Conservation (phyloP, 768 basidiomycete genomes). For the Pholiota conissans region DNA sequence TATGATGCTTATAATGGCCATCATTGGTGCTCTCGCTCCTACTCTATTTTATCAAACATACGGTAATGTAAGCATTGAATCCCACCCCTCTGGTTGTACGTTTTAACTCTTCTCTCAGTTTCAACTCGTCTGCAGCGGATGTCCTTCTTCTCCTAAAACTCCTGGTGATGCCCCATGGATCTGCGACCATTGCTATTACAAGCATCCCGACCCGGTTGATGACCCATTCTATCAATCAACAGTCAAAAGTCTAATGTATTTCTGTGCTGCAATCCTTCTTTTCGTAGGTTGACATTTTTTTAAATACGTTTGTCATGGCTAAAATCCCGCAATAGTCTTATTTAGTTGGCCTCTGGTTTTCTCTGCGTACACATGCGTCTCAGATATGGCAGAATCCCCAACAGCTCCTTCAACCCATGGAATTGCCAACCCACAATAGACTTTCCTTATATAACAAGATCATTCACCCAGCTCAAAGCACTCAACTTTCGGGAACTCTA, state of each 20-base stretch:
- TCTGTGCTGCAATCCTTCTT: constrained; percentile 87
- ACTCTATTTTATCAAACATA: constrained; percentile 98
- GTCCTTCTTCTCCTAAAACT: constrained; percentile 49
- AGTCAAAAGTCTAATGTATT: constrained; percentile 94
- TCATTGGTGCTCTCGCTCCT: constrained; percentile 93
- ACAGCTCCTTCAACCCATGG: constrained; percentile 68
- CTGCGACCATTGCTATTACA: constrained; percentile 92
- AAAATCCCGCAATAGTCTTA: no score
- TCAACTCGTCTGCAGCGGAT: constrained; percentile 82
- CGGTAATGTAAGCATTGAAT: constrained; percentile 71
- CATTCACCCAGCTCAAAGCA: constrained; percentile 33
- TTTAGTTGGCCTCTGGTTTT: constrained; percentile 97
- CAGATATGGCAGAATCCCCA: constrained; percentile 99
- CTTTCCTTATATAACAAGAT: constrained; percentile 66
- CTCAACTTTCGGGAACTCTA: constrained; percentile 30
- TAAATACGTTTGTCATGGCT: no score
- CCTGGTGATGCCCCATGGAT: constrained; percentile 63
- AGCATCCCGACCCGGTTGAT: constrained; percentile 87
- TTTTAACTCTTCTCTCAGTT: constrained; percentile 52
- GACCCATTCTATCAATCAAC: constrained; percentile 98
- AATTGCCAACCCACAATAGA: constrained; percentile 56
- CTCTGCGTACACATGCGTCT: constrained; percentile 93
- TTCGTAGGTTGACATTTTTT: constrained; percentile 59
- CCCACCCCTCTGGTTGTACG: not conserved
- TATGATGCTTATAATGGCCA: constrained; percentile 99